A percentile compares a stretch with the other conserved stretches of the same genome.
phyloP scores from a whole-genome alignment of 495 filamentous ascomycete genomes.

The Ascodesmis nigricans region DNA sequence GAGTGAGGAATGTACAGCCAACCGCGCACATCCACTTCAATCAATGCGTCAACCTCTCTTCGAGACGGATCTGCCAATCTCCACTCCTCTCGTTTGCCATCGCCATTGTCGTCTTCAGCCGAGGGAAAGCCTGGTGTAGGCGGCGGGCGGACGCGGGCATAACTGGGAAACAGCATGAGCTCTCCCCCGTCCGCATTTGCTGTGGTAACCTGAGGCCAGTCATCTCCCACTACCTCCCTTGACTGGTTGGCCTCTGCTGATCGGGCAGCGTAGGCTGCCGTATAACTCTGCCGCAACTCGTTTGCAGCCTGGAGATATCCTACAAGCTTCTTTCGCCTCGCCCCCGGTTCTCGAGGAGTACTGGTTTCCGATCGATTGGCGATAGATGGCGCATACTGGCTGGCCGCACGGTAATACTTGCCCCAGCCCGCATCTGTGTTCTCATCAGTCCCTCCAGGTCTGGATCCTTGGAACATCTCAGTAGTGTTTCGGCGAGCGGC shows the following conservation, averaged over 20 bases:
- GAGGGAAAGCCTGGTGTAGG: too few species aligned
- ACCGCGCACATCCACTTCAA: conserved; percentile 82
- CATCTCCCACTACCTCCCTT: conserved; percentile 32
- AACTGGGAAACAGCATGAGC: conserved; percentile 84
- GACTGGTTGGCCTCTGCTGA: conserved; percentile 30
- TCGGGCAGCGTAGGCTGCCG: conserved; percentile 31
- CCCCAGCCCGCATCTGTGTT: too few species aligned
- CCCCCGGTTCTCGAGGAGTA: conserved; percentile 33
- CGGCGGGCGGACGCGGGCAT: too few species aligned
- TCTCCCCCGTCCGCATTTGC: conserved; percentile 63
- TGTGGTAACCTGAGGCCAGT: conserved; percentile 60
- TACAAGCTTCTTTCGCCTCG: conserved; percentile 55
- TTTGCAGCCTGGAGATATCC: conserved; percentile 76
- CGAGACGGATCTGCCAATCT: conserved; percentile 42
- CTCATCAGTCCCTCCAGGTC: too few species aligned
- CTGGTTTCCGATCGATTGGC: conserved; percentile 5
- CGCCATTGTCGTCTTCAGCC: conserved; percentile 7
- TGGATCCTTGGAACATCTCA: too few species aligned
- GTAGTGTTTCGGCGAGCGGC: conserved; percentile 1
- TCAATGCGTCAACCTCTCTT: conserved; percentile 57
- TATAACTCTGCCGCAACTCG: conserved; percentile 72
- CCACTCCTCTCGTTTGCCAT: conserved; percentile 43
- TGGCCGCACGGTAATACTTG: not conserved
- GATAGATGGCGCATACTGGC: conserved; percentile 2
- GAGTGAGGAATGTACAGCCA: conserved; percentile 78